Evolutionary conservation across 495 filamentous ascomycete species (phyloP), one percentile per base, ranked within the genome.

Genomic region (Aspergillus hancockii): DNA sequence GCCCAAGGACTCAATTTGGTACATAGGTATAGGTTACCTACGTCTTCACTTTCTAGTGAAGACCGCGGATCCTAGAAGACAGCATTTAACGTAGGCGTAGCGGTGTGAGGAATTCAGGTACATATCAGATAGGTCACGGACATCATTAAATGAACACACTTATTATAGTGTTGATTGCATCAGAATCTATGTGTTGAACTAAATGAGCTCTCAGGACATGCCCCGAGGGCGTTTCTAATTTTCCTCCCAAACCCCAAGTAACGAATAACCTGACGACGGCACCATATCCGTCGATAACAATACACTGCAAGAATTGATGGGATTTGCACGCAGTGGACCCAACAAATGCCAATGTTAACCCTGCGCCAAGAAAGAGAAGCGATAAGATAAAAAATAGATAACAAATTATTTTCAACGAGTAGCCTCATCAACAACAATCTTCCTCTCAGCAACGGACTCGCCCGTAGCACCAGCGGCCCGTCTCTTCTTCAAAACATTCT

Each of bases 401-500:
- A n/a, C n/a, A 2, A 38, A 8, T 10, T 32, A 12, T 32, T 40
- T 40, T 71, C 55, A 78, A 30, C 63, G 68, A 18, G 71, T 69
- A 30, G 63, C 68, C 51, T 73, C 72, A 16, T 69, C 67, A 19
- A 61, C 60, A 51, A 63, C 61, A 49, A 65, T 18, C n/a, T 61
- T 66, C 58, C 56, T 52, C 18, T 67, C 61, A 16, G 64, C 62
- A 19, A 69, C 60, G 8, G 62, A 56, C 55, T 66, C 43, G 12
- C 60, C 62, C 53, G 62, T 52, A 16, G 65, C 63, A 32, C 79
- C 81, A 3, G 61, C 67, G 28, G 81, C 79, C 14, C 83, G 82
- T 54, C 93, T 81, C 85, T 97, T 97, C 81, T 89, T 90, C 43
- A 98, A 75, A 8, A 98, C 94, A 64, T 98, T 98, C 81, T 98